Conservation (phyloP, 73 alveolate species). For the Blepharisma stoltei region DNA sequence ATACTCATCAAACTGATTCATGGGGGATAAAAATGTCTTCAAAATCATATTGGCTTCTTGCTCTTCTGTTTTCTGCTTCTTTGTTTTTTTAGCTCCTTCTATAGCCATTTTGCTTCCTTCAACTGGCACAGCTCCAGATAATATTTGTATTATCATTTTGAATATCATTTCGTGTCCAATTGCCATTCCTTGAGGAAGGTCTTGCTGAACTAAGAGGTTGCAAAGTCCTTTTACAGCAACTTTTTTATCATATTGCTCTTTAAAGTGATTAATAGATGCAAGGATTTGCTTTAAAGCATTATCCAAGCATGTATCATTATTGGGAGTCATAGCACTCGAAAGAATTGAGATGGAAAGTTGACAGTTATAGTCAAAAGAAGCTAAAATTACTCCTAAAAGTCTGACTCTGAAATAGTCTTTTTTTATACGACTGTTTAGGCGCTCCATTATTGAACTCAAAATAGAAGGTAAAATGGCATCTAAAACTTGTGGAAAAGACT, state of each 20-base stretch:
- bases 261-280: not conserved
- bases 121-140: too few relatives aligned
- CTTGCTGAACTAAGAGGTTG: not conserved
- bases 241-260: slow-evolving; percentile 15
- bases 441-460: too few relatives aligned
- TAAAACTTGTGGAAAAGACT: not conserved
- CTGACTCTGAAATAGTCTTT: not conserved
- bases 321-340: not conserved
- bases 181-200: too few relatives aligned
- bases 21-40: not conserved
- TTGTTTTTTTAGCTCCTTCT: too few relatives aligned
- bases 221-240: slow-evolving; percentile 24
- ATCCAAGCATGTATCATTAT: not conserved
- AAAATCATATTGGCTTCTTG: slow-evolving; percentile 19
- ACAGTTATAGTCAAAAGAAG: not conserved
- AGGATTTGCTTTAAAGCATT: not conserved
- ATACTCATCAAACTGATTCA: slow-evolving; percentile 20
- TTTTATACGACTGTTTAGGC: not conserved
- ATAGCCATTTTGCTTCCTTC: too few relatives aligned
- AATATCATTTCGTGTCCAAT: too few relatives aligned
- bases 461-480: too few relatives aligned
- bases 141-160: too few relatives aligned
- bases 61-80: not conserved
- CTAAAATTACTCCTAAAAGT: not conserved
- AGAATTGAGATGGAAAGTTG: not conserved